These are phyloP conservation scores for Aphanomyces stellatus DNA, from an alignment of 352 stramenopile genomes.

Conservation along the genomic window DNA sequence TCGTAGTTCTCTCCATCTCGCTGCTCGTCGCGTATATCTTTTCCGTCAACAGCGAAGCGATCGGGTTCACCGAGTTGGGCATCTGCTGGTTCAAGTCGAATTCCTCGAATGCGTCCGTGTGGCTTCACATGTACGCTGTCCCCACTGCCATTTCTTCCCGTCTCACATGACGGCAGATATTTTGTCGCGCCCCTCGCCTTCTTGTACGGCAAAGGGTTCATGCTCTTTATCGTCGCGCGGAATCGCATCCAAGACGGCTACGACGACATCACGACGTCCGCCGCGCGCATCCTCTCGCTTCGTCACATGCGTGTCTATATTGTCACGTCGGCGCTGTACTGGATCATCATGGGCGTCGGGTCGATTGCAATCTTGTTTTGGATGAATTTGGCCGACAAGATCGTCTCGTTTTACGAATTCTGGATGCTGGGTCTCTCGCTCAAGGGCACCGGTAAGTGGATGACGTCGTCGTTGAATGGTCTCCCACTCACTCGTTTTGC, in stretches of 20 bases:
- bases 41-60: slow-evolving; percentile 28
- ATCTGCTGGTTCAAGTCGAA: slow-evolving; percentile 66
- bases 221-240: slow-evolving; percentile 20
- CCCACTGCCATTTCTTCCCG: not conserved
- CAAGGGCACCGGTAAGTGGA: slow-evolving; percentile 56
- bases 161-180: slow-evolving; percentile 1
- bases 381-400: slow-evolving; percentile 46
- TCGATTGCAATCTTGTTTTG: slow-evolving; percentile 15
- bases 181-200: slow-evolving; percentile 14
- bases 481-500: no score
- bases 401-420: slow-evolving; percentile 44
- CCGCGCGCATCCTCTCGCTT: slow-evolving; percentile 7
- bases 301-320: slow-evolving; percentile 18
- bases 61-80: slow-evolving; percentile 60
- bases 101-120: slow-evolving; percentile 12
- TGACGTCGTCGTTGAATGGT: no score
- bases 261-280: slow-evolving; percentile 18
- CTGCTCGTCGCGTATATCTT: slow-evolving; percentile 44
- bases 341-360: slow-evolving; percentile 13
- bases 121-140: slow-evolving; percentile 6
- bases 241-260: slow-evolving; percentile 21
- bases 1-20: slow-evolving; percentile 49
- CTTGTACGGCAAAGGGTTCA: slow-evolving; percentile 17
- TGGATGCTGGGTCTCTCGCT: slow-evolving; percentile 54
- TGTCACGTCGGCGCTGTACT: slow-evolving; percentile 11